Conservation (phyloP, 2,329 filamentous ascomycete genomes). For the Pseudopyricularia cyperi region DNA sequence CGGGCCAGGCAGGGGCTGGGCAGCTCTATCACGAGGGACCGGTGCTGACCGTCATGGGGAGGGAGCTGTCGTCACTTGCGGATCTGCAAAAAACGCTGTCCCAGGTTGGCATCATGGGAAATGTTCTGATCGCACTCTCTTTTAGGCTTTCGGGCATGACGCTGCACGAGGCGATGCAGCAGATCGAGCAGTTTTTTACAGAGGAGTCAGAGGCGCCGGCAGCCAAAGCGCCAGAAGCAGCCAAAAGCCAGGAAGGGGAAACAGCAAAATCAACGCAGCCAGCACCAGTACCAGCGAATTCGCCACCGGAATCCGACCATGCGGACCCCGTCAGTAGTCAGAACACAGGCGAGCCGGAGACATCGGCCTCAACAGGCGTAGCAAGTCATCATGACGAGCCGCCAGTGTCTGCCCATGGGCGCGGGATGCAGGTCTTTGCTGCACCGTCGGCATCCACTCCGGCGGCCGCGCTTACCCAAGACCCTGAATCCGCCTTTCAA, state of each 20-base stretch:
- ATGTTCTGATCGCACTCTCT: conserved; percentile 61
- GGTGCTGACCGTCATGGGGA: conserved; percentile 69
- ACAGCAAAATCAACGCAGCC: conserved; percentile 3
- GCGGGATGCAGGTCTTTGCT: conserved; percentile 59
- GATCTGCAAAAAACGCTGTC: conserved; percentile 83
- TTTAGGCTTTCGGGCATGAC: conserved; percentile 68
- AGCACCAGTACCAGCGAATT: background rate
- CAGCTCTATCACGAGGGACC: conserved; percentile 83
- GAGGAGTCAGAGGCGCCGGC: conserved; percentile 2
- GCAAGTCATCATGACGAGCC: background rate
- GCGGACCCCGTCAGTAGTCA: background rate
- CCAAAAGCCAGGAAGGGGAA: conserved; percentile 1
- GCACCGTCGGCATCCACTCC: conserved; percentile 66
- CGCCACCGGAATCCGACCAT: background rate
- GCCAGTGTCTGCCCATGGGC: conserved; percentile 14
- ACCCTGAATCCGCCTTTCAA: conserved; percentile 63
- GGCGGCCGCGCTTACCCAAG: conserved; percentile 52
- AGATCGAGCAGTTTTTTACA: conserved; percentile 67
- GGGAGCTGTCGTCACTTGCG: conserved; percentile 61
- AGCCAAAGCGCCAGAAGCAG: conserved; percentile 2
- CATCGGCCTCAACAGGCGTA: background rate
- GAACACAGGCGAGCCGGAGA: background rate
- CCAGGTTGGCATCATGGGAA: conserved; percentile 76
- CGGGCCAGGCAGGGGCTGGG: conserved; percentile 46
- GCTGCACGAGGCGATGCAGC: conserved; percentile 70